These are phyloP conservation scores for Babesia sp. DNA, from an alignment of 169 alveolate species.

Conservation along the genomic window DNA sequence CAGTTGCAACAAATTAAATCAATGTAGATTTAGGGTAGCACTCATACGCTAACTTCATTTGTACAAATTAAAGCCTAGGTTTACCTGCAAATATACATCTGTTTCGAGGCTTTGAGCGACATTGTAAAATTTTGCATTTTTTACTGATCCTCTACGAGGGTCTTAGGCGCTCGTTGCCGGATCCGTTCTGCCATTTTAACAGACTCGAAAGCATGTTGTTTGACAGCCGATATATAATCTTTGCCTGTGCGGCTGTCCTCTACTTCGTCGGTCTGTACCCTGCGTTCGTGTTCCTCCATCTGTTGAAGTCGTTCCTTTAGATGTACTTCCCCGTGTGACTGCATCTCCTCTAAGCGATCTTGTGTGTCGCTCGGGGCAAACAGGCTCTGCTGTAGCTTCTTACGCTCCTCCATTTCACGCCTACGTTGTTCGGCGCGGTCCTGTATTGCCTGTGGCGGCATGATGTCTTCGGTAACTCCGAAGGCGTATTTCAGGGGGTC, in stretches of 20 bases:
- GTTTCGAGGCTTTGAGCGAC: too few relatives aligned
- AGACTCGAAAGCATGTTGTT: slow-evolving; percentile 41
- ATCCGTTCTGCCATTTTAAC: slow-evolving; percentile 45
- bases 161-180: slow-evolving; percentile 19
- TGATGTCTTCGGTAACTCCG: slow-evolving; percentile 65
- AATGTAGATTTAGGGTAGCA: too few relatives aligned
- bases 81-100: too few relatives aligned
- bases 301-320: slow-evolving; percentile 37
- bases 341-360: slow-evolving; percentile 41
- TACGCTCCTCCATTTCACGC: slow-evolving; percentile 16
- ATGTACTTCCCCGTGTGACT: slow-evolving; percentile 37
- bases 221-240: slow-evolving; percentile 31
- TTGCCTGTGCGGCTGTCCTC: not conserved
- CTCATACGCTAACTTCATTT: too few relatives aligned
- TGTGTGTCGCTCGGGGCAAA: not conserved
- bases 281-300: slow-evolving; percentile 37
- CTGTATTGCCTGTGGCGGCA: slow-evolving; percentile 60
- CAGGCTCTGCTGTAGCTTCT: not conserved
- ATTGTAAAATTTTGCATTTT: too few relatives aligned
- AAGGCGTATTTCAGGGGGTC: slow-evolving; percentile 63
- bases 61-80: too few relatives aligned
- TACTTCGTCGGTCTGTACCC: slow-evolving; percentile 1
- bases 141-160: slow-evolving; percentile 22
- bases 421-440: slow-evolving; percentile 38
- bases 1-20: too few relatives aligned